Conservation (phyloP, 345 rosid genomes). For the Pistacia integerrima region DNA sequence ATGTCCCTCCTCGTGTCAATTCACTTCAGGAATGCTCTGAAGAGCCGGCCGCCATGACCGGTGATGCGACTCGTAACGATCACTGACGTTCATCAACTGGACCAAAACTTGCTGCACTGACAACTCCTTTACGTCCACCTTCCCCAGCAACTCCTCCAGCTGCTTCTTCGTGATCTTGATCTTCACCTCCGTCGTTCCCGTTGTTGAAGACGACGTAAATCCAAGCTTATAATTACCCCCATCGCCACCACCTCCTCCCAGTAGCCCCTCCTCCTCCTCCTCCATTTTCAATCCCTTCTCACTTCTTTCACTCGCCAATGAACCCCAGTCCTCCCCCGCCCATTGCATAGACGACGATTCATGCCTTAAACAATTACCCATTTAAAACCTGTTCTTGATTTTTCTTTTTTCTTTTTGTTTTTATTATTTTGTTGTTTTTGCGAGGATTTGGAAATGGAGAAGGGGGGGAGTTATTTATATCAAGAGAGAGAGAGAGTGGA, state of each 20-base stretch:
- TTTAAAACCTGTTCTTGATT: neutral
- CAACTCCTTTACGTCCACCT: constrained; percentile 38
- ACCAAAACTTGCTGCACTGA: constrained; percentile 46
- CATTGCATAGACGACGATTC: constrained; percentile 37
- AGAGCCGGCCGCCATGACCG: constrained; percentile 63
- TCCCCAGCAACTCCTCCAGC: constrained; percentile 52
- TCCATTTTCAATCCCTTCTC: constrained; percentile 8
- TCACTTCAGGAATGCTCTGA: constrained; percentile 62
- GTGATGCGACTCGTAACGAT: constrained; percentile 29
- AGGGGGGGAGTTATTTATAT: constrained; percentile 12
- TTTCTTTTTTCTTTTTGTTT: neutral
- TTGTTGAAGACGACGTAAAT: constrained; percentile 4
- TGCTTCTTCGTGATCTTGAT: constrained; percentile 61
- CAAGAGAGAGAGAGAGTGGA: neutral
- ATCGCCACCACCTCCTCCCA: neutral
- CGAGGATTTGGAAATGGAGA: constrained; percentile 17
- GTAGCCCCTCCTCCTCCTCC: constrained; percentile 22
- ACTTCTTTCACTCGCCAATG: neutral
- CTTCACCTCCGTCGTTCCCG: constrained; percentile 36
- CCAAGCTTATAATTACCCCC: neutral
- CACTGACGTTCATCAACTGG: constrained; percentile 29
- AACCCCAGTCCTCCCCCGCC: constrained; percentile 62
- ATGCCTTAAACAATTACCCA: constrained; percentile 57
- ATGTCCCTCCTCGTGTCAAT: neutral
- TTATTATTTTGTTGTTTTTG: neutral